A percentile compares a stretch with the other conserved stretches of the same genome.
Evolutionary conservation across 2,329 filamentous ascomycete species (phyloP).

Genomic region (Xylaria digitata): DNA sequence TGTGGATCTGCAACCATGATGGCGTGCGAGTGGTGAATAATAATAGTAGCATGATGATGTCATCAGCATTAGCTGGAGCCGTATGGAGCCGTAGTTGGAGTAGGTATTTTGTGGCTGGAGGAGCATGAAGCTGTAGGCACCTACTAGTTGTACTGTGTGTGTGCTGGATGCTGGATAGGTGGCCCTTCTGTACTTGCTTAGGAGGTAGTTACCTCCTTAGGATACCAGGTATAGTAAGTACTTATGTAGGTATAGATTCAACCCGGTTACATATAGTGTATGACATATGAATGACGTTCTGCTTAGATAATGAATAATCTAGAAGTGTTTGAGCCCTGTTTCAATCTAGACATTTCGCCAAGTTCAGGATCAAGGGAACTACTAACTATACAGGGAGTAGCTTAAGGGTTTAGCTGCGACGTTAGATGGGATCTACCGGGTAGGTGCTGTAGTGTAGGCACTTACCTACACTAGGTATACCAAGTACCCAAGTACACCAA

Average conservation of each 20-base stretch:
- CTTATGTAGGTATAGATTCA: too few relatives aligned
- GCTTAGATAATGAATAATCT: neutral
- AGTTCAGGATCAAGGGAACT: too few relatives aligned
- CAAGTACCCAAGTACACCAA: too few relatives aligned
- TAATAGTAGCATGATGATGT: slow-evolving; percentile 18
- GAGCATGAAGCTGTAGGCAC: neutral
- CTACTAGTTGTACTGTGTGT: neutral
- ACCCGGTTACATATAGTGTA: too few relatives aligned
- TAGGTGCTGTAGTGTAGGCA: neutral
- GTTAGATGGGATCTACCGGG: slow-evolving; percentile 3
- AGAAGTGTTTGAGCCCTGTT: too few relatives aligned
- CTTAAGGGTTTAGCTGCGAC: neutral
- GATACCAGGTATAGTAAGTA: neutral
- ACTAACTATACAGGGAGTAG: neutral
- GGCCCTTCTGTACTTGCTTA: too few relatives aligned
- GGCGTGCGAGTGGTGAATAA: slow-evolving; percentile 14
- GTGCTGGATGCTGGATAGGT: neutral
- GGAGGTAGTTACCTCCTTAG: too few relatives aligned
- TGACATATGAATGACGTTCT: too few relatives aligned
- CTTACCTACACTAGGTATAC: neutral
- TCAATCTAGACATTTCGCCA: too few relatives aligned
- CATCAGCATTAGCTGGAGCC: slow-evolving; percentile 12
- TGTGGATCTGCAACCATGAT: slow-evolving; percentile 1
- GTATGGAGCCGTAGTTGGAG: slow-evolving; percentile 8
- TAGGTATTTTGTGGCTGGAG: neutral